Evolutionary conservation across 805 yeast species (phyloP).

Genomic region (Yueomyces sp.): DNA sequence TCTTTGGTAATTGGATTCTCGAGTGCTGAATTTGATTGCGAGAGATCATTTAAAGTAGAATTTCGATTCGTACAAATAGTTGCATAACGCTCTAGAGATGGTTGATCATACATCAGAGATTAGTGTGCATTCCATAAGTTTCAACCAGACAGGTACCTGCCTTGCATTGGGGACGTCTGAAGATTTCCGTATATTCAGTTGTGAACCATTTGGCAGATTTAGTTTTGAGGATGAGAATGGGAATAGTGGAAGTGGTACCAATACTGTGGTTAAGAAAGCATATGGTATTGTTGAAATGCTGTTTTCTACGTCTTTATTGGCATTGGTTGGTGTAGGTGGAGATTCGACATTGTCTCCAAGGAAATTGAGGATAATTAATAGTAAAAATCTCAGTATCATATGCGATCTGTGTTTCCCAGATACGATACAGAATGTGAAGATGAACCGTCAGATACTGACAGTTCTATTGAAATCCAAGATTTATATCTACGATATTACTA

Average conservation of each 20-base stretch:
- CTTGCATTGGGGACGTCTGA: slow-evolving; percentile 52
- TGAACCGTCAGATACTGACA: slow-evolving; percentile 51
- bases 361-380: slow-evolving; percentile 68
- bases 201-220: slow-evolving; percentile 52
- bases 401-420: slow-evolving; percentile 66
- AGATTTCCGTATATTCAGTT: slow-evolving; percentile 55
- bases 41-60: too few relatives aligned
- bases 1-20: too few relatives aligned
- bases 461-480: slow-evolving; percentile 53
- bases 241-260: not conserved
- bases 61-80: too few relatives aligned
- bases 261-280: slow-evolving; percentile 12
- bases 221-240: slow-evolving; percentile 21
- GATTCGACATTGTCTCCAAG: slow-evolving; percentile 63
- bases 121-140: slow-evolving; percentile 35
- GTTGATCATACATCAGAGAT: not conserved
- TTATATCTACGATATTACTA: slow-evolving; percentile 58
- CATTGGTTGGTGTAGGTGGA: slow-evolving; percentile 62
- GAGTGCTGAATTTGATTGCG: too few relatives aligned
- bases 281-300: slow-evolving; percentile 64
- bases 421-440: slow-evolving; percentile 42
- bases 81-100: too few relatives aligned
- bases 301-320: slow-evolving; percentile 57
- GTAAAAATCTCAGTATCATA: slow-evolving; percentile 45
- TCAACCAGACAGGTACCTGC: slow-evolving; percentile 66